These are phyloP conservation scores for Priceomyces fermenticarens DNA, from an alignment of 805 yeast species.

Conservation along the genomic window DNA sequence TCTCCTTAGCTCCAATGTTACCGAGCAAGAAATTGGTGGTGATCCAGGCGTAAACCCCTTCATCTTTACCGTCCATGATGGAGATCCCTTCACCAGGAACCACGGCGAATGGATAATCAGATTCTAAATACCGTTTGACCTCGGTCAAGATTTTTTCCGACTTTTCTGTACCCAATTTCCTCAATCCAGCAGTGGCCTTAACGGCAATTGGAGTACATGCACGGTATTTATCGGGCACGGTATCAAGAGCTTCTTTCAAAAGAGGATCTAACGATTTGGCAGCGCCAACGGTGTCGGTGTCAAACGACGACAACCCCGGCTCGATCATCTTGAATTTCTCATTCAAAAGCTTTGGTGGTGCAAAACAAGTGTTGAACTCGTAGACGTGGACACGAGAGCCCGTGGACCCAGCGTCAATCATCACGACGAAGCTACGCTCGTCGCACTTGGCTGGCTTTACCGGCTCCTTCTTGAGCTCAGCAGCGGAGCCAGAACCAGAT, in stretches of 20 bases:
- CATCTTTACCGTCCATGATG: constrained; percentile 95
- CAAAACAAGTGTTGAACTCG: constrained; percentile 80
- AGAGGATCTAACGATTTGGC: constrained; percentile 87
- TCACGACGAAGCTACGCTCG: constrained; percentile 69
- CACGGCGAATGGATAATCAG: constrained; percentile 87
- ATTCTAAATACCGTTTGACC: constrained; percentile 72
- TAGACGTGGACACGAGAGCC: constrained; percentile 96
- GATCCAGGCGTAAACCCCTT: constrained; percentile 99
- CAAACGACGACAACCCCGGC: constrained; percentile 88
- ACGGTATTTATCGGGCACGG: constrained; percentile 71
- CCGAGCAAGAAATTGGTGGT: constrained; percentile 92
- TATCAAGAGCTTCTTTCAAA: constrained; percentile 67
- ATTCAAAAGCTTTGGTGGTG: constrained; percentile 75
- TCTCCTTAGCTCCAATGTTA: constrained; percentile 79
- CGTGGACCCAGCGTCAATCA: constrained; percentile 98
- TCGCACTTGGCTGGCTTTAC: constrained; percentile 16
- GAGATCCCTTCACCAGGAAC: constrained; percentile 83
- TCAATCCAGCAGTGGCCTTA: constrained; percentile 96
- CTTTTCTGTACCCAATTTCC: constrained; percentile 76
- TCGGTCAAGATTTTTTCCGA: constrained; percentile 68
- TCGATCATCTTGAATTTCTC: constrained; percentile 87
- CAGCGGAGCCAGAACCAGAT: constrained; percentile 1
- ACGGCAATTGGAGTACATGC: constrained; percentile 92
- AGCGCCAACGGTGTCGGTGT: constrained; percentile 77
- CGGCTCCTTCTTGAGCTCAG: too few species aligned